Conservation (phyloP, 345 rosid genomes). For the Eutrema heterophyllum region DNA sequence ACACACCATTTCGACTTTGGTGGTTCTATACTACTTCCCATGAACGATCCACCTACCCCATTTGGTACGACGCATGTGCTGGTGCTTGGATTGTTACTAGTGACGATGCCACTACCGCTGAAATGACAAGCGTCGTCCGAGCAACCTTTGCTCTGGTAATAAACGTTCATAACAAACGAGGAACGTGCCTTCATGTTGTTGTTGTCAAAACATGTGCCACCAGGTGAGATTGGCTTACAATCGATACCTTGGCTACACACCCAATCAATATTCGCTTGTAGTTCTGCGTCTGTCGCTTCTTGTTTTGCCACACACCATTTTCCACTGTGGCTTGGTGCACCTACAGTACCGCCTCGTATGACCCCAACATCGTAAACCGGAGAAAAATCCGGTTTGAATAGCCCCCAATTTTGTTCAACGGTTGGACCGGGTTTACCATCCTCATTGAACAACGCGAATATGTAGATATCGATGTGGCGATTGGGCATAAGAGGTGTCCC, state of each 20-base stretch:
- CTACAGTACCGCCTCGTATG: slow-evolving; percentile 27
- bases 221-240: slow-evolving; percentile 60
- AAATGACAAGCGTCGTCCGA: slow-evolving; percentile 52
- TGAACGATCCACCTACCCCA: neutral
- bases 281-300: slow-evolving; percentile 29
- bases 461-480: slow-evolving; percentile 45
- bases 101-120: slow-evolving; percentile 56
- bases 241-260: slow-evolving; percentile 82
- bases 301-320: slow-evolving; percentile 77
- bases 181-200: slow-evolving; percentile 55
- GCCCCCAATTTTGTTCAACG: slow-evolving; percentile 66
- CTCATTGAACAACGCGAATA: slow-evolving; percentile 84
- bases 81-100: slow-evolving; percentile 17
- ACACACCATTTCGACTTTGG: neutral
- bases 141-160: slow-evolving; percentile 57
- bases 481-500: slow-evolving; percentile 30
- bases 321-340: neutral
- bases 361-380: slow-evolving; percentile 47
- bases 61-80: neutral
- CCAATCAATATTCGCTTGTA: slow-evolving; percentile 59
- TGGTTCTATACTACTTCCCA: neutral
- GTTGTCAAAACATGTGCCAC: slow-evolving; percentile 51
- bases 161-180: slow-evolving; percentile 66
- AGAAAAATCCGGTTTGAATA: slow-evolving; percentile 57
- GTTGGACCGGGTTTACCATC: slow-evolving; percentile 65